Evolutionary conservation across 257 asterid species (phyloP).

Genomic region (Sherardia arvensis): DNA sequence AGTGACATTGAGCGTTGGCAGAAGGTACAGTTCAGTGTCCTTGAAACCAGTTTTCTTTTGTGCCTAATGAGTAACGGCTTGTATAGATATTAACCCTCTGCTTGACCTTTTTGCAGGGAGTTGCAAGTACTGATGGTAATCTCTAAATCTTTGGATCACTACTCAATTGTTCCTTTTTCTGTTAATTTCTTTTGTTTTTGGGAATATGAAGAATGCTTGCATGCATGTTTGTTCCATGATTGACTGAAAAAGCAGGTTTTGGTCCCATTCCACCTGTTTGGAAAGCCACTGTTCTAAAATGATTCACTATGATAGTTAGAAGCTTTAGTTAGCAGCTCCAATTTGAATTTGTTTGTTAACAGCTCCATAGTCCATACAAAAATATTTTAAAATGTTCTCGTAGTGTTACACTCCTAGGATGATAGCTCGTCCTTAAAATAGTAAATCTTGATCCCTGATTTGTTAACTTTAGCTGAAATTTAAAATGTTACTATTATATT

Average conservation of each 20-base stretch:
- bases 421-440: neutral
- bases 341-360: neutral
- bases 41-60: conserved; percentile 4
- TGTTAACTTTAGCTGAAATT: neutral
- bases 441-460: neutral
- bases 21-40: conserved; percentile 38
- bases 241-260: neutral
- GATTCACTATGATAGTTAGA: neutral
- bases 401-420: neutral
- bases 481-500: conserved; percentile 2
- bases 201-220: neutral
- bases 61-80: conserved; percentile 6
- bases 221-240: neutral
- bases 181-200: neutral
- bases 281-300: neutral
- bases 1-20: conserved; percentile 95
- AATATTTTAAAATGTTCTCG: neutral
- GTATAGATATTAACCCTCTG: conserved; percentile 18
- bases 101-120: conserved; percentile 59
- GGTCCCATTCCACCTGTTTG: neutral
- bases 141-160: neutral
- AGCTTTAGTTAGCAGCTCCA: neutral
- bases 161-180: neutral
- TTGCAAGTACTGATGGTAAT: conserved; percentile 91
- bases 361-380: no score